These are phyloP conservation scores for Backusella liffmaniae DNA, from an alignment of 192 early-diverging fungal genomes.

Conservation along the genomic window DNA sequence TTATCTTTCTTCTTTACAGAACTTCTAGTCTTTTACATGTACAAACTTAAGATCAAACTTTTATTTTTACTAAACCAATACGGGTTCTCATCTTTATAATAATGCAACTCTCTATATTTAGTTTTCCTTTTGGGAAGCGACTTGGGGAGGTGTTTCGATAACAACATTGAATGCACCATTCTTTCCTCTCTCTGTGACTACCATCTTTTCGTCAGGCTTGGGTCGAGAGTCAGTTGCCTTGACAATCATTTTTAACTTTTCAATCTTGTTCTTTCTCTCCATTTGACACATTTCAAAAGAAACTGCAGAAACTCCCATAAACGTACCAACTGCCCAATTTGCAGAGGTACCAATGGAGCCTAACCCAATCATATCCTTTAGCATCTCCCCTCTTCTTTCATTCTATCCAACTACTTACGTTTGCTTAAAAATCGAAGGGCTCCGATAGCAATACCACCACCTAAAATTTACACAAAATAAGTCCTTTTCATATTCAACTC, in stretches of 20 bases:
- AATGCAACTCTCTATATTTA: neutral
- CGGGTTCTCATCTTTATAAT: neutral
- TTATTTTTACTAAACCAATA: neutral
- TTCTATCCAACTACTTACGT: conserved; percentile 19
- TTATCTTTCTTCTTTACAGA: too few species aligned
- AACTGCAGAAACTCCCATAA: conserved; percentile 32
- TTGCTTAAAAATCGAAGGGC: conserved; percentile 35
- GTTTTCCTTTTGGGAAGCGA: neutral
- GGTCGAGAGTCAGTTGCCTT: conserved; percentile 28
- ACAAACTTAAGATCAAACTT: neutral
- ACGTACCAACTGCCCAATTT: conserved; percentile 45
- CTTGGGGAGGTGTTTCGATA: conserved; percentile 18
- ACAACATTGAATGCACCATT: conserved; percentile 32
- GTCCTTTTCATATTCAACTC: neutral
- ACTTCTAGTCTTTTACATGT: neutral
- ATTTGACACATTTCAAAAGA: conserved; percentile 40
- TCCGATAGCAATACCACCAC: conserved; percentile 36
- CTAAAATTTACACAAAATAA: conserved; percentile 3
- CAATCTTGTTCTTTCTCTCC: conserved; percentile 32
- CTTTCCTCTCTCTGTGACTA: conserved; percentile 27
- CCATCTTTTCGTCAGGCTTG: neutral
- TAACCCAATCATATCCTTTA: conserved; percentile 5
- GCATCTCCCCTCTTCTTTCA: neutral
- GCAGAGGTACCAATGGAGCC: conserved; percentile 34
- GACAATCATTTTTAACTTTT: conserved; percentile 25